Evolutionary conservation across 2,329 filamentous ascomycete genomes (phyloP).

Genomic region (Stemphylium beticola): DNA sequence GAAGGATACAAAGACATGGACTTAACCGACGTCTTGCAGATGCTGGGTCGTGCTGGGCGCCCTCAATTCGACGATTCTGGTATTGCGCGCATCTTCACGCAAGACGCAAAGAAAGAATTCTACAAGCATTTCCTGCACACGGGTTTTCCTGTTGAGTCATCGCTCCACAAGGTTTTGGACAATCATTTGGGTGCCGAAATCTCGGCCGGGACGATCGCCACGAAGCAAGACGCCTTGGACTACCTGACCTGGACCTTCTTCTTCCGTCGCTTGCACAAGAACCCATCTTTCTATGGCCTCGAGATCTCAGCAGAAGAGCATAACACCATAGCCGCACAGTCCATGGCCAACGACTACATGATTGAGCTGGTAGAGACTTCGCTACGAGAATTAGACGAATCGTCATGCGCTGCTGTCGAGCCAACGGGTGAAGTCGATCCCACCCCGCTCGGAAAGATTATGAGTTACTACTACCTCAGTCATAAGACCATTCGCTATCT

Average conservation of each 20-base stretch:
- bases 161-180: conserved; percentile 92
- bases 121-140: conserved; percentile 99
- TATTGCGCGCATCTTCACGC: conserved; percentile 95
- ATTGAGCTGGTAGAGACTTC: conserved; percentile 89
- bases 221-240: conserved; percentile 95
- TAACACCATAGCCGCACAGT: conserved; percentile 83
- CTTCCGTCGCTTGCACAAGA: conserved; percentile 96
- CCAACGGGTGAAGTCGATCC: conserved; percentile 88
- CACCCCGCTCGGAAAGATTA: conserved; percentile 94
- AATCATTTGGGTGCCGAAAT: conserved; percentile 97
- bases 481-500: conserved; percentile 93
- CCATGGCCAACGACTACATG: conserved; percentile 92
- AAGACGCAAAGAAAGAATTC: conserved; percentile 97
- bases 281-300: conserved; percentile 95
- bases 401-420: conserved; percentile 81
- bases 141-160: conserved; percentile 96
- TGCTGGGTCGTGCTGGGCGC: conserved; percentile 93
- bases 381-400: conserved; percentile 79
- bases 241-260: conserved; percentile 99
- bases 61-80: conserved; percentile 97
- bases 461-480: conserved; percentile 97
- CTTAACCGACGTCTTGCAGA: conserved; percentile 94
- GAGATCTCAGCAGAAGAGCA: conserved; percentile 93
- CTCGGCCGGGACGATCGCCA: conserved; percentile 87
- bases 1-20: conserved; percentile 99